A percentile compares a stretch with the other conserved stretches of the same genome.
These are phyloP conservation scores for Populus hybrid DNA, from an alignment of 441 rosid species.

Conservation along the genomic window DNA sequence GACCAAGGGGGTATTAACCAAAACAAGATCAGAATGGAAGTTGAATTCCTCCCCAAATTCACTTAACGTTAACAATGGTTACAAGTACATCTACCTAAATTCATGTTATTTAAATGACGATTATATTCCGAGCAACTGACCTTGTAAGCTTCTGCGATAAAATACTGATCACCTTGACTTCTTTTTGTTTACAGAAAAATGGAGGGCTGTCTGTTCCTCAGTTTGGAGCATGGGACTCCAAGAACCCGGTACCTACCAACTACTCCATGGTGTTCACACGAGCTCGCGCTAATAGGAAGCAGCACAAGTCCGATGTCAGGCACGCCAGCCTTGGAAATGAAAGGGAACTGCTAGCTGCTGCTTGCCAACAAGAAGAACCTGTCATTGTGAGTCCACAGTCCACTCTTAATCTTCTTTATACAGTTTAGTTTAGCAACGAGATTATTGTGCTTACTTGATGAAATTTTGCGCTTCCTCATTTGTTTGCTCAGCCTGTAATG, in stretches of 20 bases:
- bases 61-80: not conserved
- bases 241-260: constrained; percentile 40
- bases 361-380: constrained; percentile 40
- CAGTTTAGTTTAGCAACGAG: not conserved
- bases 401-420: not conserved
- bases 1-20: constrained; percentile 38
- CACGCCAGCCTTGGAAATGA: constrained; percentile 53
- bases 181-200: constrained; percentile 27
- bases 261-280: constrained; percentile 66
- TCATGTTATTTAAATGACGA: not conserved
- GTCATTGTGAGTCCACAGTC: constrained; percentile 38
- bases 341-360: constrained; percentile 33
- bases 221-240: constrained; percentile 82
- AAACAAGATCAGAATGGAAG: constrained; percentile 21
- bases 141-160: not conserved
- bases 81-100: not conserved
- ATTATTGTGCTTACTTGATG: not conserved
- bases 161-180: not conserved
- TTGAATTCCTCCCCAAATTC: not conserved
- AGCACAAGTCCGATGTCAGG: constrained; percentile 41
- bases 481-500: constrained; percentile 23
- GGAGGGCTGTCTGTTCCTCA: constrained; percentile 59
- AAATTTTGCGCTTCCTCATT: not conserved
- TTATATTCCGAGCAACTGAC: not conserved
- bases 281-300: constrained; percentile 70